Evolutionary conservation across 495 filamentous ascomycete genomes (phyloP), one percentile per base, ranked within the genome.

Genomic region (Penicillium robsamsonii): DNA sequence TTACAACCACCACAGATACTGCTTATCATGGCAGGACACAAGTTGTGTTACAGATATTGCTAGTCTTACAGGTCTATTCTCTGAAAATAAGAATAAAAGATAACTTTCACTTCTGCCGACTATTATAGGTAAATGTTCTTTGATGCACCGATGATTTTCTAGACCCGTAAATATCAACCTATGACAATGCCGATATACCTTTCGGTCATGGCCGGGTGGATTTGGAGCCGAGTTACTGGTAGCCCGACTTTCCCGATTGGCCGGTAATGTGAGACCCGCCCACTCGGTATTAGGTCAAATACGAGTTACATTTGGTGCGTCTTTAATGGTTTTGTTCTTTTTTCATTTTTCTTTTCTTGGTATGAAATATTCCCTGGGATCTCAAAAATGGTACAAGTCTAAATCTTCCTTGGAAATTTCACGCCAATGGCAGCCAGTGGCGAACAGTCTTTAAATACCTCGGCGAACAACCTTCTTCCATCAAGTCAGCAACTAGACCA

Each of bases 181-280:
- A 53, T 44, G 18, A n/a, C 41, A 41, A 45, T 44, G 41, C 50
- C 50, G 50, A 45, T 12, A 53, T 18, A 5, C 22, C 12, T 40
- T 1, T 35, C 33, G 48, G 48, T 22, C 48, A 50, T 38, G 35
- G n/a, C 47, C 47, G 47, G 7, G 30, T 33, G 30, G 47, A 13
- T 22, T 18, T 22, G 35, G 22, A 20, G 12, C 17, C 20, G 43
- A 45, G 24, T 18, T 18, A 17, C 27, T 27, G 35, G 27, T 29
- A 47, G 45, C 27, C 44, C 44, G 27, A 50, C 24, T 35, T 22
- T 27, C 7, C 38, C 50, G 50, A 44, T 53, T 53, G 50, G 50
- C 11, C 11, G 6, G 1, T 0, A 9, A 17, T 8, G 15, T 38
- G n/a, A 38, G 35, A 38, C 35, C 6, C 7, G 7, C 15, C 13